Evolutionary conservation across 345 rosid species (phyloP), one percentile per base, ranked within the genome.

Genomic region (Gossypium turneri): DNA sequence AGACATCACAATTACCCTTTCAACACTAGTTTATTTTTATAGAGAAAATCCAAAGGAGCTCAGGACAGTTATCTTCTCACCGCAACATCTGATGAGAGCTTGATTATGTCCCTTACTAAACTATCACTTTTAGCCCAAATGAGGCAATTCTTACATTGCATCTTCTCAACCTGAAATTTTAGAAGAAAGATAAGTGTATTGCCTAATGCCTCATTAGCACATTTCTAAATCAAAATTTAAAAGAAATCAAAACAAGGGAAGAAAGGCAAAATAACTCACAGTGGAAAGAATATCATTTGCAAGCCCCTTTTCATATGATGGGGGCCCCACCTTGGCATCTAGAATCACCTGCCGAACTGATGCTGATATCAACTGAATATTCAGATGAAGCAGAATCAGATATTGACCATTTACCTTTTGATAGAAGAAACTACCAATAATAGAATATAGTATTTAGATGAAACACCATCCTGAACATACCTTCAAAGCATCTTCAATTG

Each of bases 241-340:
- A 78, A 27, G 27, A 68, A 75, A 73, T 15, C 19, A 16, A 1
- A 2, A 53, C 3, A 59, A 67, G 19, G 55, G 38, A 24, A 56
- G 27, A 2, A 58, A 60, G 19, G 19, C 55, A 67, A 45, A 65
- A 29, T 70, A 74, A 84, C 97, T 88, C 82, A 93, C 98, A 78
- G 79, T 81, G 60, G 97, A 86, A 47, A 94, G 90, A 68, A 94
- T 86, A 79, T 94, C 97, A 73, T 85, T 80, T 12, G 97, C 92
- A 24, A 94, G 92, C 22, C 94, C 96, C 77, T 86, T 90, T 79
- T 93, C 99, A 83, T 84, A 85, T 72, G 80, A 82, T 58, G 95
- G 98, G 27, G 97, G 97, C 56, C 98, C 95, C 17, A 92, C 90
- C 85, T 94, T 94, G 16, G 88, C 97, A 81, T 94, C 98, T 48